Base-by-base conservation (phyloP, 2,329 filamentous ascomycete species). In the Paecilomyces fulvus region DNA sequence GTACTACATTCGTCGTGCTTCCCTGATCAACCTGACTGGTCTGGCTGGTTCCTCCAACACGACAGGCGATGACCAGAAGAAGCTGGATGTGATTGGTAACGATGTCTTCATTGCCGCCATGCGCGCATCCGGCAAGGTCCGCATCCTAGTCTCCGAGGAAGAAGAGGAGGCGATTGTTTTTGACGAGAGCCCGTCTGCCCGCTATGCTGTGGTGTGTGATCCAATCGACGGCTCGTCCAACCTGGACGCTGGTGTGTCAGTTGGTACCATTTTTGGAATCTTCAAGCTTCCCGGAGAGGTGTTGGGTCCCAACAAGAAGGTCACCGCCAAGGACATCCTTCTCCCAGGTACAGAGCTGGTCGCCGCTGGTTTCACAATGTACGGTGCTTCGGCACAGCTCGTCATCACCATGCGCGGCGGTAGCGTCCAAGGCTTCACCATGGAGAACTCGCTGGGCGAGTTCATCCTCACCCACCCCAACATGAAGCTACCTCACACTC, bases 341-440 rank as follows among this genome's bases (percentile, higher is more conserved):
- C 86, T 86, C 74, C 89, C 94, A 0, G 94, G 94, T 56, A 92
- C 89, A 1, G 92, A 96, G 75, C 84, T 97, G 63, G 83, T 97
- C 20, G 92, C 94, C 33, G 87, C 90, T 21, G 94, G 94, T n/a
- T 99, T 99, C 82, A 99, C 94, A 75, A 99, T 99, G 94, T 99
- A 99, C 77, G 94, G 94, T 70, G 94, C 94, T 64, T 96, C 92
- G 2, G 86, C 94, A 3, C 92, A 97, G 79, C 82, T 99, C 50
- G 94, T 99, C 67, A 88, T 99, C 70, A 99, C 94, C 64, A 96
- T 97, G 91, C 89, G 88, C 76, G 90, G 86, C 63, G 89, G 92
- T 61, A 83, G 78, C 60, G 94, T 99, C 75, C 96, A 97, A 76
- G 94, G 94, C 67, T 99, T 99, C 81, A 99, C 94, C 25, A 85